phyloP scores from a whole-genome alignment of 1,139 yeast species.

The Blastobotrys elegans region DNA sequence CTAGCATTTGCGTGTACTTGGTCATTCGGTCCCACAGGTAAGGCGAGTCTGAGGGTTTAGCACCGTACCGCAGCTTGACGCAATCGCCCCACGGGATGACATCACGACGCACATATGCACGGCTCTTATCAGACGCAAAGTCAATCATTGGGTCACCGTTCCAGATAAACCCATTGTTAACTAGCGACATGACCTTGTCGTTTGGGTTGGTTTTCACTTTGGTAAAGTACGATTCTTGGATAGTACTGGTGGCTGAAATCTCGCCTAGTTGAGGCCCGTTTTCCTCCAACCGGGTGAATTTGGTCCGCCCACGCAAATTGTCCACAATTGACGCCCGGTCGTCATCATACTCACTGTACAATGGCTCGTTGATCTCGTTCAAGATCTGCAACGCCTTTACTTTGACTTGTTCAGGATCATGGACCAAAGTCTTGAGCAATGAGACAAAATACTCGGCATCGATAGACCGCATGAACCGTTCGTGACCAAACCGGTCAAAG shows the following conservation, averaged over 20 bases:
- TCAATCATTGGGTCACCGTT: slow-evolving; percentile 91
- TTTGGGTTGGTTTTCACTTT: slow-evolving; percentile 46
- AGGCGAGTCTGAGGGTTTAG: slow-evolving; percentile 74
- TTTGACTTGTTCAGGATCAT: slow-evolving; percentile 38
- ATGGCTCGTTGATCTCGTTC: slow-evolving; percentile 70
- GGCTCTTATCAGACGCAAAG: slow-evolving; percentile 76
- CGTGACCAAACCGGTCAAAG: slow-evolving; percentile 39
- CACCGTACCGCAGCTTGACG: slow-evolving; percentile 85
- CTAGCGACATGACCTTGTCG: slow-evolving; percentile 58
- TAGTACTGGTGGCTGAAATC: slow-evolving; percentile 52
- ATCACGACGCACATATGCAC: slow-evolving; percentile 83
- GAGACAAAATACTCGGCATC: slow-evolving; percentile 49
- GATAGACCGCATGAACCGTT: slow-evolving; percentile 51
- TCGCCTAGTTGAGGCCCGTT: slow-evolving; percentile 75
- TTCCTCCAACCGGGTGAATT: slow-evolving; percentile 67
- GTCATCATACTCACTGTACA: slow-evolving; percentile 71
- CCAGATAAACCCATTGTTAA: slow-evolving; percentile 99
- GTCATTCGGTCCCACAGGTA: slow-evolving; percentile 86
- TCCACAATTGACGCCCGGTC: slow-evolving; percentile 60
- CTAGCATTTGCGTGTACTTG: slow-evolving; percentile 66
- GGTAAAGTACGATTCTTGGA: slow-evolving; percentile 86
- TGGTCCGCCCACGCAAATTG: slow-evolving; percentile 70
- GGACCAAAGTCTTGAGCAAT: slow-evolving; percentile 34
- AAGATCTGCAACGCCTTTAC: slow-evolving; percentile 49
- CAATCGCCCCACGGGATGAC: slow-evolving; percentile 98